Conservation (phyloP, 768 basidiomycete species). For the Cystofilobasidium capitatum region DNA sequence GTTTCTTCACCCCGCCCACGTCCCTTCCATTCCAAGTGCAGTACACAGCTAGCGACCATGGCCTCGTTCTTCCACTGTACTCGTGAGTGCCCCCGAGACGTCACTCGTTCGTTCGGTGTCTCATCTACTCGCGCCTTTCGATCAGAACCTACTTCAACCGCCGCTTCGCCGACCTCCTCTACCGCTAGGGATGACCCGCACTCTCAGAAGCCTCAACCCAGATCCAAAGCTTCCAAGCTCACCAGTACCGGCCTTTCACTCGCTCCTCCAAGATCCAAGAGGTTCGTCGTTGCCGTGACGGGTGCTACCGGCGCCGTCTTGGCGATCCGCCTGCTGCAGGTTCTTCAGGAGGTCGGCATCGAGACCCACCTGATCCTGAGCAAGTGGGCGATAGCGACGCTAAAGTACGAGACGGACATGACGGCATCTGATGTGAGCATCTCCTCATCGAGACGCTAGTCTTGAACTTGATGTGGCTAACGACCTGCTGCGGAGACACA, state of each 20-base stretch:
- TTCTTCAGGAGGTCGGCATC: constrained; percentile 12
- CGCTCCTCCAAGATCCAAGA: constrained; percentile 6
- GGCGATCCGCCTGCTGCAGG: constrained; percentile 12
- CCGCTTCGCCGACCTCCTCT: not conserved
- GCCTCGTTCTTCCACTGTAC: constrained; percentile 7
- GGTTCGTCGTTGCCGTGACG: constrained; percentile 14
- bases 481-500: not conserved
- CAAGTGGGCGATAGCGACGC: constrained; percentile 18
- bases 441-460: not conserved
- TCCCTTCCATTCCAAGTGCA: not conserved
- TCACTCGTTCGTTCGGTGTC: too few species aligned
- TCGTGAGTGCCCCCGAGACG: too few species aligned
- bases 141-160: not conserved
- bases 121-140: too few species aligned
- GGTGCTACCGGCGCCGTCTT: constrained; percentile 8
- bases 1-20: not conserved
- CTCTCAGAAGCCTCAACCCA: too few species aligned
- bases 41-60: not conserved
- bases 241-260: not conserved
- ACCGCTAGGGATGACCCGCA: too few species aligned
- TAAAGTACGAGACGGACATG: constrained; percentile 22
- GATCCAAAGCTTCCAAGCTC: not conserved
- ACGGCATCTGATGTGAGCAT: not conserved
- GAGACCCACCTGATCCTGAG: constrained; percentile 18
- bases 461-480: not conserved